Evolutionary conservation across 129 eudicot species (phyloP), one percentile per base, ranked within the genome.

Genomic region (Flaveria brownii): DNA sequence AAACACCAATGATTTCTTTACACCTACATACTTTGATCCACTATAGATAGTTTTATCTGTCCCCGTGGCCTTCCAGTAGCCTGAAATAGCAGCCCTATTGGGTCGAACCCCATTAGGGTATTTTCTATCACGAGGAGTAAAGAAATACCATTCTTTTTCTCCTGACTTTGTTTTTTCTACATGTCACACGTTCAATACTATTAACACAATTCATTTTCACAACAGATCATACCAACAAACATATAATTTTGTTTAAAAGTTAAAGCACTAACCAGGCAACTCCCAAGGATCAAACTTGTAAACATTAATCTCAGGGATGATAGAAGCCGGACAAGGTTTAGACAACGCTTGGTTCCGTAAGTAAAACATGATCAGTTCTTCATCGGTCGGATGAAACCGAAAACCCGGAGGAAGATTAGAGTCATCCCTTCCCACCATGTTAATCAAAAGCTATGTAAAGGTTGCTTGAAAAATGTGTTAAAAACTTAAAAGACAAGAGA

Each of bases 261-360:
- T 3, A 71, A 42, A 59, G 22, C 76, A 89, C 89, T 79, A 60
- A 92, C 97, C 97, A 36, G 96, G 96, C 70, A 92, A 79, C 49
- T 89, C 81, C 97, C 97, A 92, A 49, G 97, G 97, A 78, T 92
- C 97, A 54, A 89, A 89, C 62, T 92, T 92, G 82, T 92, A 92
- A 18, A 92, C 87, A 83, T 92, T 87, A 20, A 88, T 86, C 77
- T 90, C 96, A 0, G 96, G 90, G 81, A 90, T 90, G 26, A 90
- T 90, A 1, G 92, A 79, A 18, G 84, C 87, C 3, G 92, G 90
- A 70, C 96, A 90, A 5, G 96, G 92, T 47, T 70, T 83, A 2
- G 96, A 85, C 18, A 79, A 79, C 55, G 88, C 79, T 30, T 90
- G 96, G 74, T 90, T 85, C 28, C 83, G 84, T 22, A 90, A 86